Evolutionary conservation across 75 land plant species (phyloP), one percentile per base, ranked within the genome.

Genomic region (Sequoiadendron giganteum): DNA sequence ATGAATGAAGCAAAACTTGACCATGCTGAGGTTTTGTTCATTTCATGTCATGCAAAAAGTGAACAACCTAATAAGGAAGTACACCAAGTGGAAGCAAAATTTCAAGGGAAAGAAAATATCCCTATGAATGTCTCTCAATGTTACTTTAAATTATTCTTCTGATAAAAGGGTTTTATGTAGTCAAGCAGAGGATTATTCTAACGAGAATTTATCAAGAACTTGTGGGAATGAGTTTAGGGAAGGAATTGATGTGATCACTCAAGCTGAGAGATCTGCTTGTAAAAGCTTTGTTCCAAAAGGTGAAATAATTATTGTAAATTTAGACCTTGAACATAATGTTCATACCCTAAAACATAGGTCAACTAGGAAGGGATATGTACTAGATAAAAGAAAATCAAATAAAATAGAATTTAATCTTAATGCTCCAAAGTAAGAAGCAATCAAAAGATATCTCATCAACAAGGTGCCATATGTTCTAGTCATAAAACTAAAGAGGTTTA

Each of bases 401-500:
- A 89, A 87, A 70, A 72, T 48, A 61, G 86, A 93, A 38, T 84
- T 86, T 36, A 56, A 82, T 55, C 83, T n/a, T 18, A 83, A 77
- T 36, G 92, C 92, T 82, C 93, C 93, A 81, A 95, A 89, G 89
- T 88, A 96, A 38, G 93, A 98, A 90, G 99, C 99, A 76, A 95
- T 93, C 8, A 97, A 97, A 81, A 91, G 94, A 86, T 87, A 94
- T 34, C 92, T 95, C 47, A 94, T 98, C 19, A 89, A 90, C 65
- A 97, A 93, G 68, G 94, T 93, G 0, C 99, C 99, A 48, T 92
- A 90, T 39, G 89, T 98, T 88, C 83, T 98, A 28, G 95, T 94
- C 7, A 92, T 98, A 78, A 99, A 98, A 88, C 88, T 98, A 65
- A 98, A 98, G 88, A 92, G 99, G 73, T 98, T 98, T 88, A 92